Conservation (phyloP, 2,329 filamentous ascomycete species). For the Atkinsonella texensis region DNA sequence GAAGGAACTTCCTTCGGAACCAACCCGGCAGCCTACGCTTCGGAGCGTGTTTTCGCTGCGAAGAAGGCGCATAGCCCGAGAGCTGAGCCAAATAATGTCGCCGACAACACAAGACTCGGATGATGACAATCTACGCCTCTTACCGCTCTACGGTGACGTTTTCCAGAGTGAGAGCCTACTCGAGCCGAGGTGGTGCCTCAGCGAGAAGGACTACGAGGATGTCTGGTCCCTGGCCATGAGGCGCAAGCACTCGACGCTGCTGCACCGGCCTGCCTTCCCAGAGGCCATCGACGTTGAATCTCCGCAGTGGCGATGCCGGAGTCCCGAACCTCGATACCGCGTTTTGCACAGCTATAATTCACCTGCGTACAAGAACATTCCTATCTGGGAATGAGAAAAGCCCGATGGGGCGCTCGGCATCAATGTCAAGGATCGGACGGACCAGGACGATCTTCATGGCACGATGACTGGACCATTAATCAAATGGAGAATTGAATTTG, state of each 20-base stretch:
- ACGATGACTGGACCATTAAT: neutral
- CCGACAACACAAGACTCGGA: neutral
- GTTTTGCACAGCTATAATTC: slow-evolving; percentile 48
- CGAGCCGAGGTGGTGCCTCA: neutral
- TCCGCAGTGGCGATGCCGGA: slow-evolving; percentile 5
- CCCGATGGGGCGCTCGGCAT: neutral
- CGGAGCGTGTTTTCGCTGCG: slow-evolving; percentile 5
- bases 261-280: slow-evolving; percentile 6
- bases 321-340: slow-evolving; percentile 29
- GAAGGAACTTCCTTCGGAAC: slow-evolving; percentile 9
- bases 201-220: neutral
- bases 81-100: neutral
- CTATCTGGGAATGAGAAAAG: slow-evolving; percentile 37
- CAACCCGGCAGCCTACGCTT: slow-evolving; percentile 8
- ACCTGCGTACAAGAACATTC: slow-evolving; percentile 40
- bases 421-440: neutral
- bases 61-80: neutral
- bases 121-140: neutral
- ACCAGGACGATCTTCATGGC: neutral
- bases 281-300: neutral
- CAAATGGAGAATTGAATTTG: too few species aligned
- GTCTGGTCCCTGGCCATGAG: neutral
- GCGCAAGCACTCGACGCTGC: slow-evolving; percentile 6
- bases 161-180: neutral
- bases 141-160: neutral